Conservation (phyloP, 2,329 filamentous ascomycete genomes). For the Helicocarpus griseus region DNA sequence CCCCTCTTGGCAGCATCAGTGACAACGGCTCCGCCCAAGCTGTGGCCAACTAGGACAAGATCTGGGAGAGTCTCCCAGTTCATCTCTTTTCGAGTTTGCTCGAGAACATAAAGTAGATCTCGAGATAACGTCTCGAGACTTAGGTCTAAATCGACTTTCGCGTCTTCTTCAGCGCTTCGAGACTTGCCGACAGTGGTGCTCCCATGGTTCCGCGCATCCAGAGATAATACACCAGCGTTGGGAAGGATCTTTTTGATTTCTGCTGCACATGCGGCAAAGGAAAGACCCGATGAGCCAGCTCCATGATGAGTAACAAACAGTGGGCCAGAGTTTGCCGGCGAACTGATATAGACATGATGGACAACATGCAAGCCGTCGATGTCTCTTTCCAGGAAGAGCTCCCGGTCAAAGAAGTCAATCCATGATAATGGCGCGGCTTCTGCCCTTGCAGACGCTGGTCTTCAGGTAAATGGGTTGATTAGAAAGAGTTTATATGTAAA, state of each 20-base stretch:
- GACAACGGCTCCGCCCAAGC: conserved; percentile 82
- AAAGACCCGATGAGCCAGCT: conserved; percentile 83
- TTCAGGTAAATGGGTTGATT: not conserved
- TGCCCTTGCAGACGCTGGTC: conserved; percentile 5
- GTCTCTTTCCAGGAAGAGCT: conserved; percentile 56
- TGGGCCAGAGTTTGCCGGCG: conserved; percentile 61
- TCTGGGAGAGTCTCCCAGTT: conserved; percentile 64
- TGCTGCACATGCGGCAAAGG: conserved; percentile 71
- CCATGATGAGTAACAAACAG: conserved; percentile 93
- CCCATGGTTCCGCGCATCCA: conserved; percentile 83
- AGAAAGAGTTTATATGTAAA: not conserved
- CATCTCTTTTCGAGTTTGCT: conserved; percentile 57
- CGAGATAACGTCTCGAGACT: conserved; percentile 60
- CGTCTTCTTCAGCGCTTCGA: conserved; percentile 22
- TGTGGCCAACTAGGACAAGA: conserved; percentile 79
- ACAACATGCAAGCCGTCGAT: conserved; percentile 40
- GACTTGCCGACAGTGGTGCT: conserved; percentile 39
- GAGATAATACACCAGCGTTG: conserved; percentile 68
- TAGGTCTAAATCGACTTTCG: conserved; percentile 49
- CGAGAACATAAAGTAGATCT: conserved; percentile 63
- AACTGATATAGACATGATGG: conserved; percentile 82
- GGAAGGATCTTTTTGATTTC: conserved; percentile 71
- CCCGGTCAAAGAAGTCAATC: conserved; percentile 84
- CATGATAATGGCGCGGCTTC: conserved; percentile 57
- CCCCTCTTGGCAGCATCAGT: conserved; percentile 67